A percentile compares a stretch with the other conserved stretches of the same genome.
phyloP scores from a whole-genome alignment of 176 grass and related monocot species.

The Rhipidocladum racemiflorum region DNA sequence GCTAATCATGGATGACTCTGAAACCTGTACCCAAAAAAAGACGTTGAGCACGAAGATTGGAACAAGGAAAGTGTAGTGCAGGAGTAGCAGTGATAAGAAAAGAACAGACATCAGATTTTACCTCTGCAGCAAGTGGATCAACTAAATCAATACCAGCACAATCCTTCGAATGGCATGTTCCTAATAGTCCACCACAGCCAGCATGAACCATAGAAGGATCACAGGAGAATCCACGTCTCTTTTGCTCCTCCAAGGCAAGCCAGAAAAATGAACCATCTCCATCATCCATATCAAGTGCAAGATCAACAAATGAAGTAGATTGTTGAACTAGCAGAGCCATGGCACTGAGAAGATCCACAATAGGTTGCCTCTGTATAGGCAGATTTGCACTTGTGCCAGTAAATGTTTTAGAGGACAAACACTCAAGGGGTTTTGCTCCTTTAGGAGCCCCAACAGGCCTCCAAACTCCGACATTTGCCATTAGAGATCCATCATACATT shows the following conservation, averaged over 20 bases:
- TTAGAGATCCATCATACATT: constrained; percentile 58
- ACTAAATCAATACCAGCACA: constrained; percentile 88
- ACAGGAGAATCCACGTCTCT: constrained; percentile 76
- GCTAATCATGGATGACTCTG: constrained; percentile 72
- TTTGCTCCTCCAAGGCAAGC: constrained; percentile 86
- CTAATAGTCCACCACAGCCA: constrained; percentile 87
- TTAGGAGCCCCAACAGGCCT: constrained; percentile 66
- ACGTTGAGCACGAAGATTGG: constrained; percentile 7
- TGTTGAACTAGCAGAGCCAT: constrained; percentile 86
- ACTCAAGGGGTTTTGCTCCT: constrained; percentile 55
- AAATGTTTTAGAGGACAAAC: constrained; percentile 50
- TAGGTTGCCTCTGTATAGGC: constrained; percentile 56
- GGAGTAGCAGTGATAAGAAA: constrained; percentile 23
- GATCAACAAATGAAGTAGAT: constrained; percentile 85
- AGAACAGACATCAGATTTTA: constrained; percentile 34
- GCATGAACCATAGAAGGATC: constrained; percentile 93
- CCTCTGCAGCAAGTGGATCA: constrained; percentile 91
- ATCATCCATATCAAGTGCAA: constrained; percentile 81
- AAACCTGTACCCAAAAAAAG: constrained; percentile 64
- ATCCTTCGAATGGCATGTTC: constrained; percentile 89
- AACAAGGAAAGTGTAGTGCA: background rate
- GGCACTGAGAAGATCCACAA: constrained; percentile 88
- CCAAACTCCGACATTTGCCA: constrained; percentile 79
- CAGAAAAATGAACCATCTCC: constrained; percentile 84
- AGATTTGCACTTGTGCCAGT: constrained; percentile 43